Evolutionary conservation across 2,329 filamentous ascomycete species (phyloP).

Genomic region (Cercospora sp.): DNA sequence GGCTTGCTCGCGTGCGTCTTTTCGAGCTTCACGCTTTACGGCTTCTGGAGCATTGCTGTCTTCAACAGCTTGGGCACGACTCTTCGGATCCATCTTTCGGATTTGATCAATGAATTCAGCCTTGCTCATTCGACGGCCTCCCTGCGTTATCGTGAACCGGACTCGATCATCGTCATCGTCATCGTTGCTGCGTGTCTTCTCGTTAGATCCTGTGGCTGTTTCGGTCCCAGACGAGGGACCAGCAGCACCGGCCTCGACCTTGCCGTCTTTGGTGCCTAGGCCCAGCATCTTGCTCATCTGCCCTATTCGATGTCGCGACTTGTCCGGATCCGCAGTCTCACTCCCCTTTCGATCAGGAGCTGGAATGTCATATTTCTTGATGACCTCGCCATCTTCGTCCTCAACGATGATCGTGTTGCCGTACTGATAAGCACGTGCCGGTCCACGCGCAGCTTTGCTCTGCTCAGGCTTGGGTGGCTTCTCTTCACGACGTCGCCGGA

Average conservation of each 20-base stretch:
- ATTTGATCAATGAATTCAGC: slow-evolving; percentile 77
- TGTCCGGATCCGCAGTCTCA: slow-evolving; percentile 25
- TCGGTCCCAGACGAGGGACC: slow-evolving; percentile 16
- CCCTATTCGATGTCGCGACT: slow-evolving; percentile 48
- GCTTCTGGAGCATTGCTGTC: slow-evolving; percentile 50
- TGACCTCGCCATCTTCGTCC: slow-evolving; percentile 81
- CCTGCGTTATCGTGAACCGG: slow-evolving; percentile 72
- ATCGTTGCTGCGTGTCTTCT: slow-evolving; percentile 29
- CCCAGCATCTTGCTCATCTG: slow-evolving; percentile 59
- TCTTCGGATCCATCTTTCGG: slow-evolving; percentile 68
- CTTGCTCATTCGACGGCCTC: slow-evolving; percentile 75
- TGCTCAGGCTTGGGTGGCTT: slow-evolving; percentile 39
- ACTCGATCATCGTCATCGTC: slow-evolving; percentile 70
- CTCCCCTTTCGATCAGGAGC: slow-evolving; percentile 46
- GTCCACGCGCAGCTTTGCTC: slow-evolving; percentile 60
- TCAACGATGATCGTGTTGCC: slow-evolving; percentile 89
- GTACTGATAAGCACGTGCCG: slow-evolving; percentile 81
- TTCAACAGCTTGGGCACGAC: slow-evolving; percentile 55
- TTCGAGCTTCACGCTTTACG: slow-evolving; percentile 50
- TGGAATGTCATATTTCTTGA: slow-evolving; percentile 79
- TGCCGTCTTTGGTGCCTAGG: slow-evolving; percentile 36
- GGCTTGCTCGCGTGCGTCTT: slow-evolving; percentile 43
- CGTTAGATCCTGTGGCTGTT: slow-evolving; percentile 22
- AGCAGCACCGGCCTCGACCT: slow-evolving; percentile 30
- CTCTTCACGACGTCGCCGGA: slow-evolving; percentile 44